Base-by-base conservation (phyloP, 75 land plant species). In the Cupressus sempervirens region DNA sequence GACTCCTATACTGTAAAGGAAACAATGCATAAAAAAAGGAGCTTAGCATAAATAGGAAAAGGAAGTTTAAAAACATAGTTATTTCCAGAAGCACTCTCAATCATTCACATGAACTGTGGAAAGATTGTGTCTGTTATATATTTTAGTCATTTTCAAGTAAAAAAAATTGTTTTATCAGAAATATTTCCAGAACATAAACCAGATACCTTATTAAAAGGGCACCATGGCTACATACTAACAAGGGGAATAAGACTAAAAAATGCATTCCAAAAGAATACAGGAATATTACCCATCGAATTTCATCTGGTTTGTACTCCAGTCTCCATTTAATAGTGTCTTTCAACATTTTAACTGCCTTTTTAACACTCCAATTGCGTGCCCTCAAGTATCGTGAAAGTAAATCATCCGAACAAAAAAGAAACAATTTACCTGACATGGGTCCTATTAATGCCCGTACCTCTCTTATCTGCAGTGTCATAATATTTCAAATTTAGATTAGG, bases 321-420 rank as follows among this genome's bases (percentile, higher is more conserved):
- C 96, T 94, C 96, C 96, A 95, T 86, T 93, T 95, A 40, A 95
- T 74, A 29, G 94, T 79, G 41, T 88, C 95, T 84, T 95, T 95
- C 72, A 93, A 88, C 96, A 95, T 95, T 87, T 93, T 93, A 32
- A 85, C 87, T 16, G 97, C 95, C 83, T 95, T 95, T 85, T 94
- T 95, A 12, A 91, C 86, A 85, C 88, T 91, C 97, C 97, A 95
- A 84, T 95, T 95, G 26, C 95, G 82, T 80, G 97, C 94, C 41
- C 85, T 86, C 58, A 95, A 86, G 74, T 92, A 91, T 53, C 92
- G 90, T 41, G 84, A 73, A 36, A 95, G 88, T 11, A 84, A 84
- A 68, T 89, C 94, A 92, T 95, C 95, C 7, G 93, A 83, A 85
- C 97, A 92, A 83, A 76, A 95, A 26, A 89, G 85, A 13, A 85